phyloP scores from a whole-genome alignment of 352 stramenopile genomes.

The Phytophthora kernoviae region DNA sequence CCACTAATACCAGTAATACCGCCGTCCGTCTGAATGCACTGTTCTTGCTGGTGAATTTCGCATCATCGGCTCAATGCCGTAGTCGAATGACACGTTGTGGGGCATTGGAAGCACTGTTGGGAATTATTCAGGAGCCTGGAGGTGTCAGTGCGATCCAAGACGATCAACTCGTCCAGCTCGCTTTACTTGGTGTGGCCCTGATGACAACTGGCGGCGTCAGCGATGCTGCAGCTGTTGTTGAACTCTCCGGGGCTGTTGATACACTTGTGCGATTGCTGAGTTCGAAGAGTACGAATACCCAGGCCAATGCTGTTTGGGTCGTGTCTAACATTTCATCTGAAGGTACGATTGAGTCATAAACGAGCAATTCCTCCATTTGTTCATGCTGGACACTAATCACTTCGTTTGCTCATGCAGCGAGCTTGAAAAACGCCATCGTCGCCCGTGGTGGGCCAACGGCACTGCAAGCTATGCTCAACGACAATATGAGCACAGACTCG shows the following conservation, averaged over 20 bases:
- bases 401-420: conserved; percentile 33
- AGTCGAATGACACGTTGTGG: conserved; percentile 46
- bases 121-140: conserved; percentile 16
- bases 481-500: conserved; percentile 31
- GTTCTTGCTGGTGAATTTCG: conserved; percentile 77
- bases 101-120: conserved; percentile 46
- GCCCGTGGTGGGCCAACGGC: conserved; percentile 55
- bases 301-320: conserved; percentile 80
- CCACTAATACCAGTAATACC: conserved; percentile 12
- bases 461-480: conserved; percentile 69
- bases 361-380: not conserved
- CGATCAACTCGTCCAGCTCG: conserved; percentile 68
- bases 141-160: conserved; percentile 28
- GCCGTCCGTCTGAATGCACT: conserved; percentile 55
- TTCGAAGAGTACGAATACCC: conserved; percentile 57
- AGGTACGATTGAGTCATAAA: conserved; percentile 40
- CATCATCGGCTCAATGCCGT: conserved; percentile 46
- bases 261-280: conserved; percentile 50
- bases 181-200: conserved; percentile 63
- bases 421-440: conserved; percentile 55
- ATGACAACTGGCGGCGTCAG: conserved; percentile 55
- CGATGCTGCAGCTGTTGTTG: conserved; percentile 27
- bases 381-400: conserved; percentile 5
- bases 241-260: conserved; percentile 44
- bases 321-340: conserved; percentile 74